Evolutionary conservation across 805 yeast species (phyloP).

Genomic region (Jamesozyma jinghongensis): DNA sequence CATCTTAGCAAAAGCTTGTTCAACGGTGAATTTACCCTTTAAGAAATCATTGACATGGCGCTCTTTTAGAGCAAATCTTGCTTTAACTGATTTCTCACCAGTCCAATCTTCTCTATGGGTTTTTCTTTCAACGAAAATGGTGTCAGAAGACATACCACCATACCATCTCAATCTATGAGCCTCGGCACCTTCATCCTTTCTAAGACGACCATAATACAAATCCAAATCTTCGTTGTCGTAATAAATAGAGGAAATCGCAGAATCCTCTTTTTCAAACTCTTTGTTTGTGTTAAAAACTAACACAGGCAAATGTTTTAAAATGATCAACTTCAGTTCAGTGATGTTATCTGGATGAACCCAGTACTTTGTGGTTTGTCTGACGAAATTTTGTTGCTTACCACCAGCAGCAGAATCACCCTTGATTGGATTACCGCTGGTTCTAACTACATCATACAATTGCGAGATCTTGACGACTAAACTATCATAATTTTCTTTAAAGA

Average conservation of each 20-base stretch:
- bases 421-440: conserved; percentile 94
- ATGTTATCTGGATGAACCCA: conserved; percentile 99
- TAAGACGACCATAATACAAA: conserved; percentile 84
- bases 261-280: conserved; percentile 89
- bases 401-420: conserved; percentile 97
- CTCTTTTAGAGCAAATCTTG: conserved; percentile 88
- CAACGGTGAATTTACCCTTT: conserved; percentile 75
- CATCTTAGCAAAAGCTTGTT: conserved; percentile 85
- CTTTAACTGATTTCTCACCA: conserved; percentile 98
- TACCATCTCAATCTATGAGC: conserved; percentile 98
- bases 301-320: conserved; percentile 92
- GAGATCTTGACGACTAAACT: conserved; percentile 81
- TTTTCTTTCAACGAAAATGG: conserved; percentile 91
- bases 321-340: conserved; percentile 86
- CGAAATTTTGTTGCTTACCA: conserved; percentile 95
- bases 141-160: conserved; percentile 92
- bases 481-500: conserved; percentile 92
- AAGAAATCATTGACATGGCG: conserved; percentile 79
- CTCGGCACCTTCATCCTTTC: conserved; percentile 98
- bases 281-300: conserved; percentile 91
- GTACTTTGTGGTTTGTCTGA: conserved; percentile 95
- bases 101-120: conserved; percentile 99
- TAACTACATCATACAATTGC: conserved; percentile 78
- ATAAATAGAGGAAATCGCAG: conserved; percentile 94
- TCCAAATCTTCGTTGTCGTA: conserved; percentile 87